Conservation (phyloP, 805 yeast species). For the Cyberlindnera amylophila region DNA sequence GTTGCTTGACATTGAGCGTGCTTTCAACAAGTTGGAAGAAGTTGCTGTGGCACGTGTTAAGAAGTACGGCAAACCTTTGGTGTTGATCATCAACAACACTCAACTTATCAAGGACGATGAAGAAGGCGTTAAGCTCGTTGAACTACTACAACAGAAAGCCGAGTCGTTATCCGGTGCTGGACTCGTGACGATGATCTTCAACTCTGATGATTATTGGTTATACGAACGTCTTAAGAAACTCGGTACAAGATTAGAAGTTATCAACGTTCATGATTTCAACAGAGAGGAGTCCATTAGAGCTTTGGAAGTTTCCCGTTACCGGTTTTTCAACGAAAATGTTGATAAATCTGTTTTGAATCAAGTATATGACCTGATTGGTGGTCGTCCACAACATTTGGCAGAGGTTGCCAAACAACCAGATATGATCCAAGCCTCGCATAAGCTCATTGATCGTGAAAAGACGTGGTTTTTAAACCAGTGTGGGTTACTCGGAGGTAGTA, state of each 20-base stretch:
- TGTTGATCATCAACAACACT: slow-evolving; percentile 67
- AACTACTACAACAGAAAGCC: slow-evolving; percentile 78
- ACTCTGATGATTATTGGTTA: slow-evolving; percentile 84
- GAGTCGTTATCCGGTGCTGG: slow-evolving; percentile 68
- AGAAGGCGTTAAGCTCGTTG: slow-evolving; percentile 67
- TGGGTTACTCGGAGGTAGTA: slow-evolving; percentile 66
- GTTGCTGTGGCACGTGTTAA: slow-evolving; percentile 53
- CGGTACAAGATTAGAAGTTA: slow-evolving; percentile 71
- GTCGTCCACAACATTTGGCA: slow-evolving; percentile 78
- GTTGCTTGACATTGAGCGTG: slow-evolving; percentile 75
- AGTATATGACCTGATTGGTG: slow-evolving; percentile 71
- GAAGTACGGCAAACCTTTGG: slow-evolving; percentile 50
- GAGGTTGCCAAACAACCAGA: slow-evolving; percentile 61
- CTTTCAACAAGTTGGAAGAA: slow-evolving; percentile 70
- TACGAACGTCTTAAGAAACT: slow-evolving; percentile 69
- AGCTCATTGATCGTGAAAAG: slow-evolving; percentile 71
- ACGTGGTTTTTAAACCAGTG: slow-evolving; percentile 86
- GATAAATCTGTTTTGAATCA: slow-evolving; percentile 42
- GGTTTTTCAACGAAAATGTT: slow-evolving; percentile 37
- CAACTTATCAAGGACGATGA: slow-evolving; percentile 75
- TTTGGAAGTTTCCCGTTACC: slow-evolving; percentile 45
- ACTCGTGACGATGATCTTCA: slow-evolving; percentile 52
- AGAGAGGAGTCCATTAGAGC: slow-evolving; percentile 54
- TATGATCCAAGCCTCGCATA: slow-evolving; percentile 58
- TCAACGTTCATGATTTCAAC: slow-evolving; percentile 62